Evolutionary conservation across 495 filamentous ascomycete species (phyloP).

Genomic region (Chaetomium tenue): DNA sequence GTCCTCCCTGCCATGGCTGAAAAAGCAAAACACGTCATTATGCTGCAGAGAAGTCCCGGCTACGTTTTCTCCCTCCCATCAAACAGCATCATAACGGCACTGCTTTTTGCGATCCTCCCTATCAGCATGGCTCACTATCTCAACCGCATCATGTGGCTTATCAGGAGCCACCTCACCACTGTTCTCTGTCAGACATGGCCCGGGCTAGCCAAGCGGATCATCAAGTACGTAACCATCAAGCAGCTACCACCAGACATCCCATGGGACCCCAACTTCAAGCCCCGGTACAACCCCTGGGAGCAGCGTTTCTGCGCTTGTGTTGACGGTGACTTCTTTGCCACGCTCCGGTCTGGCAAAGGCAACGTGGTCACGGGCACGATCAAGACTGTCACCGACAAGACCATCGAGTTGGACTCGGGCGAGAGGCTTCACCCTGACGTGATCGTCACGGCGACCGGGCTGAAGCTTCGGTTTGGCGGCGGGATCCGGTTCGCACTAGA

Average conservation of each 20-base stretch:
- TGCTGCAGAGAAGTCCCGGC: slow-evolving; percentile 17
- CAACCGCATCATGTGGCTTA: slow-evolving; percentile 13
- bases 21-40: slow-evolving; percentile 10
- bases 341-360: slow-evolving; percentile 14
- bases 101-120: slow-evolving; percentile 15
- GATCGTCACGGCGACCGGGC: slow-evolving; percentile 17
- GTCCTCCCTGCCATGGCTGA: slow-evolving; percentile 16
- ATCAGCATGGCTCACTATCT: slow-evolving; percentile 6
- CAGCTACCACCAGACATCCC: slow-evolving; percentile 15
- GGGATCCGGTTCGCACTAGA: slow-evolving; percentile 6
- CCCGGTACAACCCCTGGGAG: slow-evolving; percentile 18
- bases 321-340: slow-evolving; percentile 18
- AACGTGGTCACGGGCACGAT: slow-evolving; percentile 13
- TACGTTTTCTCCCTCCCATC: slow-evolving; percentile 14
- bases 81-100: slow-evolving; percentile 14
- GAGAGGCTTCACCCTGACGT: slow-evolving; percentile 10
- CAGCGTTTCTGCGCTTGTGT: slow-evolving; percentile 18
- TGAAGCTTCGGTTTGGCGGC: slow-evolving; percentile 13
- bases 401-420: slow-evolving; percentile 15
- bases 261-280: slow-evolving; percentile 17
- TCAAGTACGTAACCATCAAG: slow-evolving; percentile 3
- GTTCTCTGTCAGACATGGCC: slow-evolving; percentile 10
- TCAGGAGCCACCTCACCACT: slow-evolving; percentile 11
- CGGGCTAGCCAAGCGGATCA: slow-evolving; percentile 5
- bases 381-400: not conserved